phyloP scores from a whole-genome alignment of 2,329 filamentous ascomycete species.

The Aureobasidium sp. region DNA sequence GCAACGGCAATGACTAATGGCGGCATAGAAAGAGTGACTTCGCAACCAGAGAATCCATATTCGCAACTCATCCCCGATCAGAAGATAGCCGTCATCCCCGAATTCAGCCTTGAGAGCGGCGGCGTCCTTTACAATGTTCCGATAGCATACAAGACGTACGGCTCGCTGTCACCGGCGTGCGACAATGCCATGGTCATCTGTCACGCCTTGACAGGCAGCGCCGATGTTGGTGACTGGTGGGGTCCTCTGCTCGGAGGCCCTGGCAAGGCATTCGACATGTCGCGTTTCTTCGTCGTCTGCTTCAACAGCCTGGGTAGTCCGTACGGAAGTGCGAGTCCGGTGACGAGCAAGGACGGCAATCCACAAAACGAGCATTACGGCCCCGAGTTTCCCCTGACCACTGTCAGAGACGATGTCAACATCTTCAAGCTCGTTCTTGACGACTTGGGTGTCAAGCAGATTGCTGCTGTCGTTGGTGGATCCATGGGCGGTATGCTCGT shows the following conservation, averaged over 20 bases:
- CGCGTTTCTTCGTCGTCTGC: conserved; percentile 77
- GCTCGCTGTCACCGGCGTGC: conserved; percentile 47
- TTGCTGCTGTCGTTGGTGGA: conserved; percentile 73
- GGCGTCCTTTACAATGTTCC: conserved; percentile 70
- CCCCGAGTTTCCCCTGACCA: conserved; percentile 92
- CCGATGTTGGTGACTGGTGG: conserved; percentile 85
- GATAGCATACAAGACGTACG: conserved; percentile 58
- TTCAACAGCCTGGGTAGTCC: conserved; percentile 81
- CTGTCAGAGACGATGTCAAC: conserved; percentile 89
- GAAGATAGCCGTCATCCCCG: conserved; percentile 75
- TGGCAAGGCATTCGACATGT: conserved; percentile 72
- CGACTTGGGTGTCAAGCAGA: conserved; percentile 69
- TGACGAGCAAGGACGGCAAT: conserved; percentile 81
- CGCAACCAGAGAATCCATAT: conserved; percentile 89
- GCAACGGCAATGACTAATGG: not conserved
- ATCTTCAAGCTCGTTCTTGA: conserved; percentile 75
- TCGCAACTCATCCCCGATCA: conserved; percentile 80
- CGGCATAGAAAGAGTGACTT: conserved; percentile 30
- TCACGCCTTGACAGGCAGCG: conserved; percentile 77
- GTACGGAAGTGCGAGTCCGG: conserved; percentile 80
- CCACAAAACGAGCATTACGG: conserved; percentile 70
- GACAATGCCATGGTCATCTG: conserved; percentile 66
- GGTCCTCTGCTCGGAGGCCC: conserved; percentile 71
- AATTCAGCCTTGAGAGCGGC: conserved; percentile 89
- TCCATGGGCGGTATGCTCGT: conserved; percentile 87